Evolutionary conservation across 768 basidiomycete genomes (phyloP).

Genomic region (Lactarius hatsudake): DNA sequence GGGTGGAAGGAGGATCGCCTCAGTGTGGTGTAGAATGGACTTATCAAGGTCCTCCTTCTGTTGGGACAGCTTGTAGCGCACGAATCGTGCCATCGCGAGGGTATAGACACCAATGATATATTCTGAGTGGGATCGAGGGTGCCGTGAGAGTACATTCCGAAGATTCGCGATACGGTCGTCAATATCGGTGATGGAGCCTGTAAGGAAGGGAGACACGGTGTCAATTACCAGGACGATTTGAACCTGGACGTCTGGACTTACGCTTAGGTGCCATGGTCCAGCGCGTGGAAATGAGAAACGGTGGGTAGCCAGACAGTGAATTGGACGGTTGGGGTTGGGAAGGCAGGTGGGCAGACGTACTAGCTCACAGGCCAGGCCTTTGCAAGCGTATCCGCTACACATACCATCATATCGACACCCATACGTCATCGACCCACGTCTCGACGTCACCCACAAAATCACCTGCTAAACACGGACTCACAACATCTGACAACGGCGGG

Average conservation of each 20-base stretch:
- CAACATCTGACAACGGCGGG: too few species aligned
- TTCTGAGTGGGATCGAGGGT: background rate
- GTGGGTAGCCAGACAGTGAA: background rate
- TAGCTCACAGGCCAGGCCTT: too few species aligned
- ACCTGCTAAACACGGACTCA: too few species aligned
- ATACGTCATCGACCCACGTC: too few species aligned
- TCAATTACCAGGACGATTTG: background rate
- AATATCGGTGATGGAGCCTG: background rate
- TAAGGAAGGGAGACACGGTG: background rate
- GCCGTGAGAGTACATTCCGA: background rate
- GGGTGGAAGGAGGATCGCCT: background rate
- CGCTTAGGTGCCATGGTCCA: background rate
- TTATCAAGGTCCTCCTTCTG: background rate
- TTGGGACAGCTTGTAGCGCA: too few species aligned
- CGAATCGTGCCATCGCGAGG: background rate
- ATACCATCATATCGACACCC: too few species aligned
- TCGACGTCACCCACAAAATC: too few species aligned
- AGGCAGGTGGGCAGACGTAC: background rate
- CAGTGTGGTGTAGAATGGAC: background rate
- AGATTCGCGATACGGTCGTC: fast-evolving
- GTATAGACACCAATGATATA: background rate
- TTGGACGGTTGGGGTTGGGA: background rate
- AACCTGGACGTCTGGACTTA: background rate
- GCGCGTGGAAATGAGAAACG: background rate
- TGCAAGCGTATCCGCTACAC: too few species aligned